These are phyloP conservation scores for Fremontodendron californicum DNA, from an alignment of 345 rosid genomes.

Conservation along the genomic window DNA sequence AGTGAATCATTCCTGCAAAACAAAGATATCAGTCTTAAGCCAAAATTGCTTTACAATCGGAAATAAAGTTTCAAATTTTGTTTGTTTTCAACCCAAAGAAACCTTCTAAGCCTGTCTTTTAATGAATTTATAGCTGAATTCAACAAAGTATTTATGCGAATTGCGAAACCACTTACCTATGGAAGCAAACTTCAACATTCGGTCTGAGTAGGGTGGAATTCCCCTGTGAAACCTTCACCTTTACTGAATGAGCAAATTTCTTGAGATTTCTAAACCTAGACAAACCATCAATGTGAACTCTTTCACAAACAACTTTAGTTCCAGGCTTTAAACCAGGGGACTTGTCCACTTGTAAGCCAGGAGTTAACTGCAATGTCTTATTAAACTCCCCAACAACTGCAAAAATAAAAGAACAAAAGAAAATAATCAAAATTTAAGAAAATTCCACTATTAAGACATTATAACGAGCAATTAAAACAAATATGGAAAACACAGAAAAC, in stretches of 20 bases:
- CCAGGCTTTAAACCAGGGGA: slow-evolving; percentile 75
- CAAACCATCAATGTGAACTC: slow-evolving; percentile 64
- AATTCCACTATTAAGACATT: not conserved
- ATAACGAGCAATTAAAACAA: not conserved
- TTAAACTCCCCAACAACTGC: slow-evolving; percentile 54
- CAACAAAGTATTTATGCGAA: not conserved
- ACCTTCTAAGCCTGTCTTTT: not conserved
- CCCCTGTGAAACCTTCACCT: slow-evolving; percentile 44
- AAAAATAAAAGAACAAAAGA: not conserved
- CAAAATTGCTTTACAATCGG: not conserved
- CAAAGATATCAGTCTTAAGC: not conserved
- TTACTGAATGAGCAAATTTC: slow-evolving; percentile 65
- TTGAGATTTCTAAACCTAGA: slow-evolving; percentile 51
- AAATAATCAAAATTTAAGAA: slow-evolving; percentile 2
- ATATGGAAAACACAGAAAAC: not conserved
- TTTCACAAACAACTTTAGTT: slow-evolving; percentile 51
- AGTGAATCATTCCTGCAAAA: slow-evolving; percentile 70
- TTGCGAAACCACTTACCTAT: slow-evolving; percentile 47
- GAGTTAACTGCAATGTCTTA: slow-evolving; percentile 40
- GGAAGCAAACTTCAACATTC: slow-evolving; percentile 73
- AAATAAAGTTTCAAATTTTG: not conserved
- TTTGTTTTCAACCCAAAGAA: not conserved
- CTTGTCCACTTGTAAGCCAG: slow-evolving; percentile 44
- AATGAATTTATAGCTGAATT: not conserved
- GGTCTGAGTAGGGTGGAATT: slow-evolving; percentile 33